Conservation (phyloP, 805 yeast genomes). For the Blastobotrys parvus region DNA sequence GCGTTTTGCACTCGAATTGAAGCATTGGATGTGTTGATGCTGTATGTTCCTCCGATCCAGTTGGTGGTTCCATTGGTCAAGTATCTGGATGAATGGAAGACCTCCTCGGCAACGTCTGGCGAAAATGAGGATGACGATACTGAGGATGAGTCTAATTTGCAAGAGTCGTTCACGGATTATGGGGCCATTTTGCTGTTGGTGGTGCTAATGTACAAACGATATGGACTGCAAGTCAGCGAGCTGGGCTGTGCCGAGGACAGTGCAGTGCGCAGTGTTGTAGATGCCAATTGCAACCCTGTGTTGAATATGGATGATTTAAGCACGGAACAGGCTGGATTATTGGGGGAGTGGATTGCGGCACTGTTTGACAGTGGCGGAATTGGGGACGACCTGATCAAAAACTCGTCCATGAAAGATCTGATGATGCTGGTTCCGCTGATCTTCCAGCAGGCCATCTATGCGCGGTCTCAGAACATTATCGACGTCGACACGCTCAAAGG, state of each 20-base stretch:
- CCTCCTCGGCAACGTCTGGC: not conserved
- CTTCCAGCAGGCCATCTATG: conserved; percentile 60
- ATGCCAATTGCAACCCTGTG: not conserved
- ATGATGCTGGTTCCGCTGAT: conserved; percentile 63
- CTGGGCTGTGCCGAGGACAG: conserved; percentile 1
- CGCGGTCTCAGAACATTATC: conserved; percentile 47
- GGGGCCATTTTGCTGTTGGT: conserved; percentile 51
- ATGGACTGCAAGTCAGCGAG: conserved; percentile 25
- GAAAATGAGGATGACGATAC: conserved; percentile 24
- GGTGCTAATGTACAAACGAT: conserved; percentile 33
- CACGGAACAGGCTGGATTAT: conserved; percentile 23
- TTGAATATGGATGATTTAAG: conserved; percentile 12
- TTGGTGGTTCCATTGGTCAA: conserved; percentile 39
- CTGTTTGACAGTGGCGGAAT: conserved; percentile 77
- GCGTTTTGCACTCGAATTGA: conserved; percentile 39
- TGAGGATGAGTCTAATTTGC: conserved; percentile 52
- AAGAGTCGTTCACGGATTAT: conserved; percentile 60
- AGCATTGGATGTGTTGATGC: conserved; percentile 36
- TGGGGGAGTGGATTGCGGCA: conserved; percentile 72
- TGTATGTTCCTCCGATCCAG: conserved; percentile 37
- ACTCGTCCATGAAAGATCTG: conserved; percentile 58
- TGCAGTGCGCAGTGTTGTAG: not conserved
- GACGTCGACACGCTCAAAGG: conserved; percentile 55
- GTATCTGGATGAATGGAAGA: conserved; percentile 41
- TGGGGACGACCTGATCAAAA: conserved; percentile 70